Conservation (phyloP, 768 basidiomycete species). For the Trametes meyenii region DNA sequence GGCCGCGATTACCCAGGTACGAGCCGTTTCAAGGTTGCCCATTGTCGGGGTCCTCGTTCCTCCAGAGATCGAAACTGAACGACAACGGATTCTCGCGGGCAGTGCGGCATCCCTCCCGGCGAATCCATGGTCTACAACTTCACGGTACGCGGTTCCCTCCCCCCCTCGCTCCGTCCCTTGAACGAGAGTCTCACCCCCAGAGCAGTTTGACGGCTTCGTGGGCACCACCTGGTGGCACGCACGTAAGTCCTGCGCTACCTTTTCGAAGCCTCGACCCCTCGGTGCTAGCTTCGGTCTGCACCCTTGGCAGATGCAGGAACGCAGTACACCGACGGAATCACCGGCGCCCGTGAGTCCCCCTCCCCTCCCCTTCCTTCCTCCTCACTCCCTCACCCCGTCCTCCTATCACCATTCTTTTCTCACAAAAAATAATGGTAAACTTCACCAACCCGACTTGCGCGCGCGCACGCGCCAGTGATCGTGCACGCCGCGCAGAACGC, state of each 20-base stretch:
- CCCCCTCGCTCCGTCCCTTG: not conserved
- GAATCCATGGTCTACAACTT: constrained; percentile 43
- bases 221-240: constrained; percentile 56
- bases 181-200: no score
- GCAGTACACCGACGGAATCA: constrained; percentile 52
- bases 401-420: no score
- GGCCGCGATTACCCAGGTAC: constrained; percentile 40
- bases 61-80: no score
- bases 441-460: no score
- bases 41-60: not conserved
- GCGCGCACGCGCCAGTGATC: constrained; percentile 31
- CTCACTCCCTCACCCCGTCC: no score
- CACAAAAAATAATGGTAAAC: no score
- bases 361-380: not conserved
- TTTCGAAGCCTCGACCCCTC: no score
- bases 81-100: constrained; percentile 2
- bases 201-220: constrained; percentile 40
- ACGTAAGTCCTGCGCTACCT: no score
- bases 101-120: constrained; percentile 58
- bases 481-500: constrained; percentile 45
- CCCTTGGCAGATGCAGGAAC: constrained; percentile 22
- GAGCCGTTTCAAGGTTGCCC: not conserved
- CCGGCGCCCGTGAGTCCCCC: constrained; percentile 38
- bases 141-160: constrained; percentile 2
- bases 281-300: no score